Percentiles rank a stretch among this genome's conserved stretches.
These are phyloP conservation scores for Eucalyptus cladocalyx DNA, from an alignment of 345 rosid species.

Conservation along the genomic window DNA sequence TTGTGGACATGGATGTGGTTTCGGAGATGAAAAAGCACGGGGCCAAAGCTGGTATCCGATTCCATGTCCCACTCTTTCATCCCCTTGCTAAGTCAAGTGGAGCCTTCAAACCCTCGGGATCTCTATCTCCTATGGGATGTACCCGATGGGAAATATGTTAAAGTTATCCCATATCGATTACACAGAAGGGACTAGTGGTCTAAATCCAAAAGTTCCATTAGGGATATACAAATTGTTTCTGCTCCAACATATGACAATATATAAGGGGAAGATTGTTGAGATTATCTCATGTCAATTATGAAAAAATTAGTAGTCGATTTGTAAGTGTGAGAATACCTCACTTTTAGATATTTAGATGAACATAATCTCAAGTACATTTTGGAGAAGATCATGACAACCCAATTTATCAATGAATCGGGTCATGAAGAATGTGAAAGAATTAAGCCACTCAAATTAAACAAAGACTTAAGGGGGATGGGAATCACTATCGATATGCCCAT, in stretches of 20 bases:
- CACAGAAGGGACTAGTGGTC: fast-evolving
- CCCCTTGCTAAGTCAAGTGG: background rate
- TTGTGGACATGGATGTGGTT: background rate
- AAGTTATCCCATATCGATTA: no score
- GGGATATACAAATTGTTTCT: fast-evolving
- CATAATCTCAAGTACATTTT: background rate
- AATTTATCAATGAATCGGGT: background rate
- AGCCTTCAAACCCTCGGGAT: background rate
- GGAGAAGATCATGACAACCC: background rate
- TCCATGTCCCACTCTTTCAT: background rate
- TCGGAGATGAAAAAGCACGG: background rate
- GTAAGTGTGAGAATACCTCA: no score
- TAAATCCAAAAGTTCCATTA: no score
- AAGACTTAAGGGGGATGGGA: background rate
- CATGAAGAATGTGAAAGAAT: background rate
- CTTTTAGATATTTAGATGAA: background rate
- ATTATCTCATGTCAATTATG: no score
- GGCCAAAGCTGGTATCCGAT: background rate
- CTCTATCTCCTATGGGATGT: background rate
- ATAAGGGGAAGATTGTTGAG: no score
- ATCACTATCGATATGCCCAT: background rate
- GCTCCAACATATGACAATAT: no score
- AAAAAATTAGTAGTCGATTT: no score
- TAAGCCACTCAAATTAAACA: background rate
- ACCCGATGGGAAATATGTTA: background rate